These are phyloP conservation scores for Articulospora tetracladia DNA, from an alignment of 495 filamentous ascomycete species.

Conservation along the genomic window DNA sequence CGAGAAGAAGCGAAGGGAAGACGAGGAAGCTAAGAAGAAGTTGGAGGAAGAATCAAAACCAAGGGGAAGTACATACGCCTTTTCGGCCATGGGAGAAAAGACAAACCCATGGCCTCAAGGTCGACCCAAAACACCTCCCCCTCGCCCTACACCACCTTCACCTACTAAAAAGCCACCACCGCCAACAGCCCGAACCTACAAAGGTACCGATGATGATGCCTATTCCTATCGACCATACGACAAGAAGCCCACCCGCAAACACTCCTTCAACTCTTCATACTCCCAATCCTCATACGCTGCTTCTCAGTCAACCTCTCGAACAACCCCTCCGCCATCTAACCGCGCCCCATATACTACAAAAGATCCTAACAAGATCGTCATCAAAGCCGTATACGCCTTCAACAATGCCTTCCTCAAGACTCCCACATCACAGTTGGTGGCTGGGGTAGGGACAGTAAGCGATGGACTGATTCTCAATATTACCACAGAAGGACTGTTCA, in stretches of 20 bases:
- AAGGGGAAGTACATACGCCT: conserved; percentile 39
- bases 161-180: conserved; percentile 42
- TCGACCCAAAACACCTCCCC: conserved; percentile 30
- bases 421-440: conserved; percentile 76
- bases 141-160: conserved; percentile 27
- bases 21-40: conserved; percentile 23
- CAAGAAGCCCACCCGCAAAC: conserved; percentile 43
- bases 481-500: conserved; percentile 87
- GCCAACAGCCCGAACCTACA: conserved; percentile 57
- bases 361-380: conserved; percentile 91
- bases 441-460: conserved; percentile 69
- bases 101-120: conserved; percentile 53
- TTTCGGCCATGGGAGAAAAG: conserved; percentile 51
- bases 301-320: conserved; percentile 77
- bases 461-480: conserved; percentile 84
- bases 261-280: conserved; percentile 61
- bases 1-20: conserved; percentile 24
- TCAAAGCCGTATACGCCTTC: conserved; percentile 87
- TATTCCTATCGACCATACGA: conserved; percentile 86
- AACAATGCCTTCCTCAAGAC: conserved; percentile 77
- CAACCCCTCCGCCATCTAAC: conserved; percentile 76
- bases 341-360: conserved; percentile 75
- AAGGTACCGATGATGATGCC: conserved; percentile 58
- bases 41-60: conserved; percentile 19
- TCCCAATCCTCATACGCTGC: conserved; percentile 84